Evolutionary conservation across 306 rosid genomes (phyloP).

Genomic region (Biancaea sappan): DNA sequence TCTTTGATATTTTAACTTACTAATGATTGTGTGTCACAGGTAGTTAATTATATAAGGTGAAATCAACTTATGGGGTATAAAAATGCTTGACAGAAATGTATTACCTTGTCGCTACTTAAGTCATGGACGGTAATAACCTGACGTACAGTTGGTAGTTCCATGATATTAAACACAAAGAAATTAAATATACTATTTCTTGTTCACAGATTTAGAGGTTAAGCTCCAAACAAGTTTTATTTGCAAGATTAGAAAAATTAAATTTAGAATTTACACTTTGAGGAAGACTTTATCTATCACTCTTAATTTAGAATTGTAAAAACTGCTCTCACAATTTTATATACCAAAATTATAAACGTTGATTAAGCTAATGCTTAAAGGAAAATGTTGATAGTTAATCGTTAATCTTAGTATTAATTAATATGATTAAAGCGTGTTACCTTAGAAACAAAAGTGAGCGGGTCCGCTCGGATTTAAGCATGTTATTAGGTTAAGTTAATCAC

Average conservation of each 20-base stretch:
- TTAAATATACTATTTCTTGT: background rate
- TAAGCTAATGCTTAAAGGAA: background rate
- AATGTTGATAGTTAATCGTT: constrained; percentile 6
- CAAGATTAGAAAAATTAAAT: no score
- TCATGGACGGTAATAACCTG: constrained; percentile 11
- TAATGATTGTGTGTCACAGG: background rate
- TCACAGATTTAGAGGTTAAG: constrained; percentile 12
- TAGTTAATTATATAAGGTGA: background rate
- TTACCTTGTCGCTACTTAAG: constrained; percentile 12
- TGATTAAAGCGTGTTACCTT: constrained; percentile 12
- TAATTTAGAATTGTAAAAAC: no score
- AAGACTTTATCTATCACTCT: no score
- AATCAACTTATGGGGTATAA: background rate
- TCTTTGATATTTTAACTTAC: background rate
- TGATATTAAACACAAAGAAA: background rate
- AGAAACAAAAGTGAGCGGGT: constrained; percentile 39
- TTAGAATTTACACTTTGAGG: no score
- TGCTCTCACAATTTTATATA: no score
- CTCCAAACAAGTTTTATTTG: no score
- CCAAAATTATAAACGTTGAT: background rate
- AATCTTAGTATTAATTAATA: background rate
- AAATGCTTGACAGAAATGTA: background rate
- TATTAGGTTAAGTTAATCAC: constrained; percentile 23
- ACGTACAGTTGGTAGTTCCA: constrained; percentile 16
- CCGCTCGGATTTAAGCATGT: constrained; percentile 33